Conservation (phyloP, 2,329 filamentous ascomycete species). For the Botrytis squamosa region DNA sequence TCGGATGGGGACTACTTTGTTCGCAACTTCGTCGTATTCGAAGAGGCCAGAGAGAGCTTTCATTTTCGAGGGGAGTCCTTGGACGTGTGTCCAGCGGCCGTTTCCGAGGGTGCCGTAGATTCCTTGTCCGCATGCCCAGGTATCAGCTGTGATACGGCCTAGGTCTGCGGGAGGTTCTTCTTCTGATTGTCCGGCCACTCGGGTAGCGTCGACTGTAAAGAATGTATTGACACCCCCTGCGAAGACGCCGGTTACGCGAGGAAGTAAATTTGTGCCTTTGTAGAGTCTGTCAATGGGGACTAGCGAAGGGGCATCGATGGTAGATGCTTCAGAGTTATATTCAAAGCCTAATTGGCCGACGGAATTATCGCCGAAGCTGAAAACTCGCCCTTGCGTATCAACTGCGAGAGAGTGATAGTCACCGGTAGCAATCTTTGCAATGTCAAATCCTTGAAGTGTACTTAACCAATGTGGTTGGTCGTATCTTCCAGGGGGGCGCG, state of each 20-base stretch:
- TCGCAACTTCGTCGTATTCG: constrained; percentile 78
- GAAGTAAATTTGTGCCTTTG: constrained; percentile 57
- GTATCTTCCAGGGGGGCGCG: constrained; percentile 72
- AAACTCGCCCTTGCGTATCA: constrained; percentile 73
- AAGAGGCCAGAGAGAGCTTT: constrained; percentile 78
- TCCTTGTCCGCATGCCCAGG: constrained; percentile 84
- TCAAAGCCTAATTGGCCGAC: constrained; percentile 89
- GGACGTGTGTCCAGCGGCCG: constrained; percentile 86
- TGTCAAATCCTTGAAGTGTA: constrained; percentile 67
- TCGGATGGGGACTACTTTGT: constrained; percentile 72
- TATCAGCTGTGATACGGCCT: constrained; percentile 66
- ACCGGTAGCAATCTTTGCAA: constrained; percentile 75
- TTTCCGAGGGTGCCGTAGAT: constrained; percentile 82
- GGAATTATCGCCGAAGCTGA: constrained; percentile 88
- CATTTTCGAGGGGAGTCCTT: constrained; percentile 73
- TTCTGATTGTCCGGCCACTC: constrained; percentile 49
- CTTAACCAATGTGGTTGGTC: constrained; percentile 80
- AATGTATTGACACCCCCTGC: constrained; percentile 87
- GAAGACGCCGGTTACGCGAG: constrained; percentile 72
- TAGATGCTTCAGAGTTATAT: constrained; percentile 58
- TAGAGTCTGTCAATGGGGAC: constrained; percentile 74
- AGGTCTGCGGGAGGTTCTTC: constrained; percentile 42
- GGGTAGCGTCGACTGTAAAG: constrained; percentile 77
- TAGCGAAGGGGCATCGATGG: constrained; percentile 67
- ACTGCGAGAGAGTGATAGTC: constrained; percentile 82